These are phyloP conservation scores for Aspergillus sergii DNA, from an alignment of 2,329 filamentous ascomycete genomes.

Conservation along the genomic window DNA sequence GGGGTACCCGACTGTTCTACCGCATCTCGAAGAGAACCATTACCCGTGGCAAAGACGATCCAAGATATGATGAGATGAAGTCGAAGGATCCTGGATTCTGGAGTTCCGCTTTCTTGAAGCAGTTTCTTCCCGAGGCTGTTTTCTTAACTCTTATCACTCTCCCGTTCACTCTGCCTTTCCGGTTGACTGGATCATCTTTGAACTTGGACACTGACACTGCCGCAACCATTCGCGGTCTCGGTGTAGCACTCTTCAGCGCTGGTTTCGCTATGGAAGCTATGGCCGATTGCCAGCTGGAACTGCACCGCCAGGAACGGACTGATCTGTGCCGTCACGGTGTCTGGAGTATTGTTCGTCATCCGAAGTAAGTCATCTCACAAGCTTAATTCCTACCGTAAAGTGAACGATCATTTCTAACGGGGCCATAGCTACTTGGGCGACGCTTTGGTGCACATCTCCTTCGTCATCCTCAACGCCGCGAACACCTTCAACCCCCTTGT, in stretches of 20 bases:
- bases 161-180: slow-evolving; percentile 60
- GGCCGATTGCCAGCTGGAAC: slow-evolving; percentile 59
- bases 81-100: slow-evolving; percentile 56
- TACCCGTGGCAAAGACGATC: slow-evolving; percentile 57
- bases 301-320: slow-evolving; percentile 49
- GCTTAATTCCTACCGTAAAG: background rate
- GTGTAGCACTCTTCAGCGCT: slow-evolving; percentile 59
- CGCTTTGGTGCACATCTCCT: slow-evolving; percentile 60
- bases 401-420: slow-evolving; percentile 3
- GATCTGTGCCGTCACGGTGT: slow-evolving; percentile 59
- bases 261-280: slow-evolving; percentile 60
- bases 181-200: slow-evolving; percentile 32
- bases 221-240: slow-evolving; percentile 41
- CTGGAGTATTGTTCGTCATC: slow-evolving; percentile 64
- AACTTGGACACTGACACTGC: slow-evolving; percentile 29
- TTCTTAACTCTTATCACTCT: slow-evolving; percentile 60
- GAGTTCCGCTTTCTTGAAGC: slow-evolving; percentile 57
- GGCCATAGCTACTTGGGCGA: slow-evolving; percentile 61
- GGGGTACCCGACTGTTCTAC: slow-evolving; percentile 60
- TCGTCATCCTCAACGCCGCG: slow-evolving; percentile 59
- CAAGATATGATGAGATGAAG: slow-evolving; percentile 57
- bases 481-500: slow-evolving; percentile 59
- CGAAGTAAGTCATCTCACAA: slow-evolving; percentile 54
- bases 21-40: slow-evolving; percentile 55
- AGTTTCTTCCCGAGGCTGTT: slow-evolving; percentile 61